Conservation (phyloP, 129 eudicot genomes). For the carrot (Daucus carota) region DH1_v3.0 NC_030382.2:58783001-58783500, state of each 20-base stretch:
- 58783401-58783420: constrained; percentile 98
- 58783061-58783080: not conserved
- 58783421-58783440: constrained; percentile 91
- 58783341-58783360: not conserved
- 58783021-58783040: not conserved
- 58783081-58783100: not conserved
- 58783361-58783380: not conserved
- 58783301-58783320: not conserved
- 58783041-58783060: not conserved
- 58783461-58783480: constrained; percentile 98
- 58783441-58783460: constrained; percentile 96
- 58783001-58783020: constrained; percentile 22
- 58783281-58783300: not conserved
- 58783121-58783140: constrained; percentile 99
- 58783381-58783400: constrained; percentile 23
- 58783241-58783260: not conserved
- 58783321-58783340: not conserved
- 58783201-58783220: not conserved
- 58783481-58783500: constrained; percentile 91
- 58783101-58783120: constrained; percentile 51
- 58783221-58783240: not conserved
- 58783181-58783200: constrained; percentile 40
- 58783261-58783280: not conserved
- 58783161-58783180: constrained; percentile 96
- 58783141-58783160: constrained; percentile 82